These are phyloP conservation scores for Epichloe sp. DNA, from an alignment of 2,329 filamentous ascomycete genomes.

Conservation along the genomic window DNA sequence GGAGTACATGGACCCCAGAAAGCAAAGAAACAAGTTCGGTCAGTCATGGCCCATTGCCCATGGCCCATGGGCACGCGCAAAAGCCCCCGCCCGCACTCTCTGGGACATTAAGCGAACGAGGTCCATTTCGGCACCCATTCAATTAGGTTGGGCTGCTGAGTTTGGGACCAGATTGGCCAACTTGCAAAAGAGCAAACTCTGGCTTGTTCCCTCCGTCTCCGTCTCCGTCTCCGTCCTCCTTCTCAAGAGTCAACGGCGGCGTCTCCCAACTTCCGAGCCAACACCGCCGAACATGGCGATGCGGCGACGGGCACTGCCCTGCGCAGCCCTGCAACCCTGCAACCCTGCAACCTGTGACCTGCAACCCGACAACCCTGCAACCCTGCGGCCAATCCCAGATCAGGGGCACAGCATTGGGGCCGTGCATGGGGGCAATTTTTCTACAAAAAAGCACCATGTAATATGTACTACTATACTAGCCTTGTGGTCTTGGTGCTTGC, in stretches of 20 bases:
- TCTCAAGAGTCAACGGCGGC: too few relatives aligned
- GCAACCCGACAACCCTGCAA: too few relatives aligned
- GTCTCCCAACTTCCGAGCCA: not conserved
- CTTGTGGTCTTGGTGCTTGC: not conserved
- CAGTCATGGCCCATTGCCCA: not conserved
- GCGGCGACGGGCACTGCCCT: constrained; percentile 8
- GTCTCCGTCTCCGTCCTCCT: too few relatives aligned
- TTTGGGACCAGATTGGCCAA: constrained; percentile 14
- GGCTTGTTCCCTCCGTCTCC: too few relatives aligned
- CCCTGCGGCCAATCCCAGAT: constrained; percentile 7
- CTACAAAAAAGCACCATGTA: not conserved
- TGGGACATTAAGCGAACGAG: constrained; percentile 4
- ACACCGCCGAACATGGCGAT: constrained; percentile 6
- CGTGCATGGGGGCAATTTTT: constrained; percentile 8
- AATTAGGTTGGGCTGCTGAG: constrained; percentile 8
- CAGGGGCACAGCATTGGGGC: constrained; percentile 9
- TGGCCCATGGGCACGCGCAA: not conserved
- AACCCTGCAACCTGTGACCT: too few relatives aligned
- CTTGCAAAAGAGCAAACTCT: constrained; percentile 11
- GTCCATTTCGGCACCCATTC: constrained; percentile 9
- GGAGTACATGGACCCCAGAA: not conserved
- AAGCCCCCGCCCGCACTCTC: not conserved
- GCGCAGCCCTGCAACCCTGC: too few relatives aligned
- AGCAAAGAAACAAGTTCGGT: constrained; percentile 1
- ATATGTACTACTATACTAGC: not conserved